Evolutionary conservation across 2,329 filamentous ascomycete species (phyloP), one percentile per base, ranked within the genome.

Genomic region (Apiospora sp.): DNA sequence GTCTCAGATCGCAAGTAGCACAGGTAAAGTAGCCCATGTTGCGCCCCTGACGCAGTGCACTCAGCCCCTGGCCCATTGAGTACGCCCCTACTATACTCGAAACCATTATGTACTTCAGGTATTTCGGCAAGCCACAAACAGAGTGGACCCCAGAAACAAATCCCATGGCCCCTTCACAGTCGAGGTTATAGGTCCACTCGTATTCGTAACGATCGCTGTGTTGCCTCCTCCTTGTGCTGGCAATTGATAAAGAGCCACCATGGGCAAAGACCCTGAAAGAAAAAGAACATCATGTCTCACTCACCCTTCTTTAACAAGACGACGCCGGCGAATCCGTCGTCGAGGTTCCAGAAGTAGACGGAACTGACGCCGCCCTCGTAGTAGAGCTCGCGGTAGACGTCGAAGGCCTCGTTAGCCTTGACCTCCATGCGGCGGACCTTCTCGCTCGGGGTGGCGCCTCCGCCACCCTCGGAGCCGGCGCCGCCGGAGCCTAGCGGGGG

Each of bases 311-410:
- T 99, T 80, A 99, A 85, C 78, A 99, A 84, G 72, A 99, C 95
- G 2, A 98, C 96, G 0, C 96, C 96, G 0, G 96, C 96, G 81
- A 99, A 99, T 12, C 96, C 96, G 83, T 99, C 96, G 79, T 99
- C 96, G 82, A 98, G 86, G 81, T 98, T 96, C 96, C 96, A 99
- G 75, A 99, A 94, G 84, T 99, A 99, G 51, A 98, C 96, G 80
- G 94, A 97, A 77, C 94, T 96, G 74, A 98, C 94, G 41, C 96
- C 96, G 4, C 96, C 96, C 86, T 98, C 96, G 81, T 98, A 97
- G 86, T 98, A 99, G 84, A 99, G 86, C 83, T 98, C 96, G 75
- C 96, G 88, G 84, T 99, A 99, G 71, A 98, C 92, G 84, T 99
- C 96, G 84, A 99, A 98, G 7, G 95, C 96, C 84, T 97, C 94